Percentiles rank a stretch among this genome's conserved stretches.
phyloP scores from a whole-genome alignment of 306 rosid genomes.

The Vigna angularis region DNA sequence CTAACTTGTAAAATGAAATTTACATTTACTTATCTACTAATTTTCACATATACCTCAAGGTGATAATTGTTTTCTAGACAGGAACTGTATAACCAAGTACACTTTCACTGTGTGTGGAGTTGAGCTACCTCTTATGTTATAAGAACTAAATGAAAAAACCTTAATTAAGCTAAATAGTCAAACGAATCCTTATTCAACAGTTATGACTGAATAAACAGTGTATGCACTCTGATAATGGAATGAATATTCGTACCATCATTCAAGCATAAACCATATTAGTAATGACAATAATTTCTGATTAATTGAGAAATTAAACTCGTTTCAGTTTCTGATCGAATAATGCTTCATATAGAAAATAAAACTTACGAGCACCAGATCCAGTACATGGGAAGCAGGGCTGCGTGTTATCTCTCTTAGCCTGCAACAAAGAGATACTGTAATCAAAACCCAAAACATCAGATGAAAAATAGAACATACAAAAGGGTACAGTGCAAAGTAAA shows the following conservation, averaged over 20 bases:
- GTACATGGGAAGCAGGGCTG: constrained; percentile 97
- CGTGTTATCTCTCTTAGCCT: constrained; percentile 91
- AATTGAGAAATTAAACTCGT: neutral
- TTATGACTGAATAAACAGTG: neutral
- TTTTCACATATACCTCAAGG: neutral
- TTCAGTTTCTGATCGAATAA: neutral
- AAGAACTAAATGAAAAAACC: neutral
- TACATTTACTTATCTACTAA: neutral
- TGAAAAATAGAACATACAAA: neutral
- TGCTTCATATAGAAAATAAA: neutral
- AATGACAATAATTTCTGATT: neutral
- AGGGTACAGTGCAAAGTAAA: neutral
- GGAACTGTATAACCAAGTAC: constrained; percentile 1
- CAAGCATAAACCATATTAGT: too few relatives aligned
- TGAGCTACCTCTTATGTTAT: neutral
- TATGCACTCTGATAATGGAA: too few relatives aligned
- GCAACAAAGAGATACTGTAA: constrained; percentile 42
- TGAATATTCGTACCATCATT: too few relatives aligned
- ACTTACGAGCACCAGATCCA: constrained; percentile 96
- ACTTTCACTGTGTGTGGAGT: neutral
- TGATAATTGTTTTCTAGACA: neutral
- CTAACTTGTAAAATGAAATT: too few relatives aligned
- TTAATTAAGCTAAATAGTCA: neutral
- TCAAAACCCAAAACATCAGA: constrained; percentile 4
- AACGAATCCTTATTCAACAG: neutral